Evolutionary conservation across 805 yeast species (phyloP), one percentile per base, ranked within the genome.

Genomic region (Yarrowia hollandica): DNA sequence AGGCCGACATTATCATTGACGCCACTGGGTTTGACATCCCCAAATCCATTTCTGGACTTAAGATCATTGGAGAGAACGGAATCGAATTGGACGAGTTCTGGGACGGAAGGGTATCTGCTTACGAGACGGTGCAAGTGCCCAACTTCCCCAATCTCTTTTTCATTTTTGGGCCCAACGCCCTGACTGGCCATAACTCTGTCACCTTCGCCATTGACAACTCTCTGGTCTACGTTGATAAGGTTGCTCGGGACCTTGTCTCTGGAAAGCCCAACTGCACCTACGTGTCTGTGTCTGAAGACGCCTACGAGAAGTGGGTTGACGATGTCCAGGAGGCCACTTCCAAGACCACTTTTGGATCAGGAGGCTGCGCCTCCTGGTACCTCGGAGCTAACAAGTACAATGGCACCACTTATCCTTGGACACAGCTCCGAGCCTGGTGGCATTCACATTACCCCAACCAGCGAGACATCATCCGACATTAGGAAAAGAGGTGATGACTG

Each of bases 301-400:
- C 65, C 18, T 63, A 63, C 28, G 44, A 59, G 18, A 35, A 42
- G 21, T 63, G 65, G 65, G 41, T 41, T 16, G 18, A 28, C n/a
- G 42, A 38, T 1, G 33, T 63, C 22, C 30, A 56, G 18, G 60
- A 42, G 10, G 62, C 61, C 21, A 37, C 56, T 39, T 26, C 41
- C 11, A 39, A 52, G 15, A 28, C 52, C 16, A 60, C 61, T n/a
- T 46, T 62, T 15, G 48, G 61, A 5, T 30, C 23, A 15, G 65
- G 65, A 10, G 65, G 65, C n/a, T 63, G 65, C 30, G 46, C 26
- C 15, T 63, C 65, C 10, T 63, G 65, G 65, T 63, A 63, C 35
- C 35, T 44, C 4, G 60, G 42, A 3, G 44, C 21, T 5, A 60
- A 54, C 22, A 44, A 44, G 35, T 31, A 38, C 35, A 63, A 63